Percentiles rank a stretch among this genome's conserved stretches.
Conservation (phyloP, 148 eudicot genomes). For the Fallopia convolvulus region DNA sequence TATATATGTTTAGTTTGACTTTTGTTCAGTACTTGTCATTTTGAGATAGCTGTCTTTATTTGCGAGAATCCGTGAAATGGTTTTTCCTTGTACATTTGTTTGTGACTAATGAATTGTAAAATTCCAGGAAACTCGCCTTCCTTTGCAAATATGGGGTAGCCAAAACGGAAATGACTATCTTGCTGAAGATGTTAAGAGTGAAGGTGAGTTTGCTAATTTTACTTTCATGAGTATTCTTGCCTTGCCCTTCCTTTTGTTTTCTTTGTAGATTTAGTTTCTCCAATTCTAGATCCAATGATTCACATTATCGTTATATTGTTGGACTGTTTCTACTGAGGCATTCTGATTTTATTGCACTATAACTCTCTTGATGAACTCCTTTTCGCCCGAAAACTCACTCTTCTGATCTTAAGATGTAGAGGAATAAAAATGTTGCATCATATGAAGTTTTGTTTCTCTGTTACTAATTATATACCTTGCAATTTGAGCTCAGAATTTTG, state of each 20-base stretch:
- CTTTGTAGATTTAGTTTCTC: background rate
- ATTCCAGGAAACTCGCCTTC: slow-evolving; percentile 73
- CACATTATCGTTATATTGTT: background rate
- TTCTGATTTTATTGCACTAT: background rate
- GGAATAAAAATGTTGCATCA: background rate
- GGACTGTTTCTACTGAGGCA: background rate
- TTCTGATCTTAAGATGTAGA: background rate
- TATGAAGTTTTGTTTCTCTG: background rate
- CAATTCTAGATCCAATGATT: background rate
- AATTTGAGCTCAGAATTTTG: background rate
- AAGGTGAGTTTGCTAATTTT: slow-evolving; percentile 36
- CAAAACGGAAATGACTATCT: slow-evolving; percentile 56
- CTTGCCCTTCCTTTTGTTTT: background rate
- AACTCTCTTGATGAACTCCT: background rate
- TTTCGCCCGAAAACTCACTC: background rate
- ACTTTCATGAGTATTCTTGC: background rate
- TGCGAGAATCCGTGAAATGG: background rate
- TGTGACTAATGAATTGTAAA: slow-evolving; percentile 10
- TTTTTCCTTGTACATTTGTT: background rate
- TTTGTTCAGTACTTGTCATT: background rate
- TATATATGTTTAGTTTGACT: background rate
- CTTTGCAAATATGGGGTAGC: slow-evolving; percentile 89
- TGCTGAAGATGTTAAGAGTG: slow-evolving; percentile 46
- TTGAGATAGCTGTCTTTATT: background rate
- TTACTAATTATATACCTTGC: background rate